These are phyloP conservation scores for Verticillium klebahnii DNA, from an alignment of 2,329 filamentous ascomycete species.

Conservation along the genomic window DNA sequence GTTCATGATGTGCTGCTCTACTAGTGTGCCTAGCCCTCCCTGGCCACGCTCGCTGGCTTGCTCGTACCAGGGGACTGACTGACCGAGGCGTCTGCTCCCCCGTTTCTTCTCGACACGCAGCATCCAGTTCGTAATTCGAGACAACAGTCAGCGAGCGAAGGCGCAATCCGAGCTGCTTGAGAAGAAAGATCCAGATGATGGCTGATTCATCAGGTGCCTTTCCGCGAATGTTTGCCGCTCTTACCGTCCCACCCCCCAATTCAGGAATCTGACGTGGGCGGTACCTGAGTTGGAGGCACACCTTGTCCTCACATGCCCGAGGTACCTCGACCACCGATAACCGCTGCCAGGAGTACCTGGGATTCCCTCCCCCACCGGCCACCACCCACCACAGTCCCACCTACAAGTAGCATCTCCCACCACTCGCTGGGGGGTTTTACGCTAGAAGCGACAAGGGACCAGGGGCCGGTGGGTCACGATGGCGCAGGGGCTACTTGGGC, in stretches of 20 bases:
- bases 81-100: neutral
- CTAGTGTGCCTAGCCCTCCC: neutral
- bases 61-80: neutral
- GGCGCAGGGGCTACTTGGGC: slow-evolving; percentile 14
- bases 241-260: neutral
- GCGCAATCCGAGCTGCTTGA: neutral
- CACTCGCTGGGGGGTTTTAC: neutral
- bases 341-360: neutral
- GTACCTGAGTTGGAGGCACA: neutral
- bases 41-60: neutral
- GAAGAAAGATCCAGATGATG: neutral
- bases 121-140: neutral
- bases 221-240: neutral
- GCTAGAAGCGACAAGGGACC: neutral
- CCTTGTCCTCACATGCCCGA: neutral
- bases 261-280: neutral
- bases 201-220: neutral
- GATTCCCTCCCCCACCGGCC: neutral
- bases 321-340: neutral
- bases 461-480: neutral
- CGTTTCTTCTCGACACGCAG: neutral
- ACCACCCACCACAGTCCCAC: neutral
- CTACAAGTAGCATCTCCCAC: neutral
- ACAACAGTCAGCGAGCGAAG: neutral
- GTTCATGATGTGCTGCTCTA: neutral